phyloP scores from a whole-genome alignment of 2,329 filamentous ascomycete genomes.

The Fusarium kyushuense region DNA sequence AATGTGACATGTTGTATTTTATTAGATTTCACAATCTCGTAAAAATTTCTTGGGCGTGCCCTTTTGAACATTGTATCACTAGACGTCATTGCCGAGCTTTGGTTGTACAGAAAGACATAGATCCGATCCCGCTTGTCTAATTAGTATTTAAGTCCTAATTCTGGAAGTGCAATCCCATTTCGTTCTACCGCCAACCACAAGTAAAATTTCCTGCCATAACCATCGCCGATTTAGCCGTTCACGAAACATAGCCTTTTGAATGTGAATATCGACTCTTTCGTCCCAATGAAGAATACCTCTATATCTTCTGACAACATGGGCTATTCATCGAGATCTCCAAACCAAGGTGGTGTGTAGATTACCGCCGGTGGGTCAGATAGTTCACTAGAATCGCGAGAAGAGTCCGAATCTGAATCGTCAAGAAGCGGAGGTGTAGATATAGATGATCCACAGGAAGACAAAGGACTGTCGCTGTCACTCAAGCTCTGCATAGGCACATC shows the following conservation, averaged over 20 bases:
- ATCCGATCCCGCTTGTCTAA: not conserved
- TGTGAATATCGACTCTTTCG: not conserved
- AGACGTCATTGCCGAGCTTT: not conserved
- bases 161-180: not conserved
- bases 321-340: not conserved
- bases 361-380: slow-evolving; percentile 35
- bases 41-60: not conserved
- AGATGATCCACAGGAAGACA: slow-evolving; percentile 2
- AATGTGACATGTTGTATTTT: not conserved
- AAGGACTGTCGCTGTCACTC: not conserved
- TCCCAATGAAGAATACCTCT: not conserved
- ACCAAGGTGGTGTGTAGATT: slow-evolving; percentile 35
- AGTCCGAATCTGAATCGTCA: not conserved
- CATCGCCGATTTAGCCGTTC: no score
- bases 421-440: not conserved
- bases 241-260: not conserved
- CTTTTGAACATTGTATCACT: not conserved
- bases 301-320: not conserved
- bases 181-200: not conserved
- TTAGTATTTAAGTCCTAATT: not conserved
- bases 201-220: not conserved
- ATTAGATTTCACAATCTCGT: not conserved
- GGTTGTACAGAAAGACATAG: not conserved
- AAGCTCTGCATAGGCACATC: not conserved
- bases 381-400: slow-evolving; percentile 9